Base-by-base conservation (phyloP, 192 early-diverging fungal species). In the Podila horticola region DNA sequence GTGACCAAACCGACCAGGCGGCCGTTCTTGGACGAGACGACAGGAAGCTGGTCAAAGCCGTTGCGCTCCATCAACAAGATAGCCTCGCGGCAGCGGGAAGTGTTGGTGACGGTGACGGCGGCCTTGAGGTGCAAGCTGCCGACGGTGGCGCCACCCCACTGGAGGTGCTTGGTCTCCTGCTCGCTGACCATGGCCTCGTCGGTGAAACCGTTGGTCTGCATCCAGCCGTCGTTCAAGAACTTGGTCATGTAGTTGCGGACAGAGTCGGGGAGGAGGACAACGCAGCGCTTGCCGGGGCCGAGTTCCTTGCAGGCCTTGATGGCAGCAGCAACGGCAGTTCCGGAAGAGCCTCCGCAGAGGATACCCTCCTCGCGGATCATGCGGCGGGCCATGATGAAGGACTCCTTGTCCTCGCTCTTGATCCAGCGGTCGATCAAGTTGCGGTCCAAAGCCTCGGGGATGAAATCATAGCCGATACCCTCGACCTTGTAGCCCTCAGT, bases 171-270 rank as follows among this genome's bases (percentile, higher is more conserved):
- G 64, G 74, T 82, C 62, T 83, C 86, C 64, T 91, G 91, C 71
- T 91, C 91, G 58, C 88, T 85, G 63, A 87, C 86, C 66, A 92
- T 90, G 64, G 84, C 83, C 22, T 91, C 88, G 81, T 99, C 97
- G 50, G 93, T 88, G 88, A 97, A 99, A 52, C 94, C 95, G 83
- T 92, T 90, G 62, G 82, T 79, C 67, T 90, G 90, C 97, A 99
- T 98, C 98, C 97, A 99, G 49, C 93, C 94, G 83, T 98, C 98
- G 84, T 94, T 97, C 81, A 99, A 92, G 87, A 97, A 97, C 85
- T 99, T 99, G 75, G 96, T 95, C 97, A 99, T 99, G 90, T 99
- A 99, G 89, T 99, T 99, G 66, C 97, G 91, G 67, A 98, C 96
- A 15, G 97, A 97, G 86, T 99, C 98, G 36, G 98, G 93, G 58